Conservation (phyloP, 768 basidiomycete genomes). For the Trametes meyenii region DNA sequence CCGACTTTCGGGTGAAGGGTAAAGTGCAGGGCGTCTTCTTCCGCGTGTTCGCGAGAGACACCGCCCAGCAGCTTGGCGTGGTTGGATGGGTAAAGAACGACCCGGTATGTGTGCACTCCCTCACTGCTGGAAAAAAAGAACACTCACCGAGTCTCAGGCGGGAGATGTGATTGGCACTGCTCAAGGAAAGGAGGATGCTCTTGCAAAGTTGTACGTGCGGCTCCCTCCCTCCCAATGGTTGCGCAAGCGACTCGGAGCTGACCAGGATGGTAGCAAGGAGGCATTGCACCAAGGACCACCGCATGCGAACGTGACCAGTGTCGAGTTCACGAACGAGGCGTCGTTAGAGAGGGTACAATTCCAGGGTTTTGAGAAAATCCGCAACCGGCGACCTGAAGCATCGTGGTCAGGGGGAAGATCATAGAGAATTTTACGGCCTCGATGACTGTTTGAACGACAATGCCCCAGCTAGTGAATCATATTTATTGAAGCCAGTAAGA, state of each 20-base stretch:
- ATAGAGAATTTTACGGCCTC: no score
- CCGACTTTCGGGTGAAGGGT: slow-evolving; percentile 27
- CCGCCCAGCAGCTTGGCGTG: slow-evolving; percentile 23
- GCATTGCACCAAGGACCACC: slow-evolving; percentile 21
- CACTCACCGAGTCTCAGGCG: slow-evolving; percentile 1
- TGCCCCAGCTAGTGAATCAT: no score
- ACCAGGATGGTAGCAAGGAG: slow-evolving; percentile 15
- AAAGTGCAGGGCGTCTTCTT: slow-evolving; percentile 29
- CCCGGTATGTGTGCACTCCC: slow-evolving; percentile 10
- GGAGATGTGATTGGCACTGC: slow-evolving; percentile 28
- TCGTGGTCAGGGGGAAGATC: background rate
- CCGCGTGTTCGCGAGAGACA: slow-evolving; percentile 24
- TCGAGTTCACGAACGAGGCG: slow-evolving; percentile 24
- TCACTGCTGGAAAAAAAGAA: background rate
- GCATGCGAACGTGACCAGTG: slow-evolving; percentile 18
- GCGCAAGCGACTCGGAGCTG: background rate
- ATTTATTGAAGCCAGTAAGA: no score
- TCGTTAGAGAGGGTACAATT: slow-evolving; percentile 18
- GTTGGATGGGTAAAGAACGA: slow-evolving; percentile 30
- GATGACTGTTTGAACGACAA: no score
- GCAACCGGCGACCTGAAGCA: background rate
- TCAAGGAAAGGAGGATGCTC: slow-evolving; percentile 18
- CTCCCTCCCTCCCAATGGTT: background rate
- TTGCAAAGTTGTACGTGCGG: slow-evolving; percentile 24
- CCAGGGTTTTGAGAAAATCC: slow-evolving; percentile 17